Evolutionary conservation across 495 filamentous ascomycete genomes (phyloP).

Genomic region (Durotheca rogersii): DNA sequence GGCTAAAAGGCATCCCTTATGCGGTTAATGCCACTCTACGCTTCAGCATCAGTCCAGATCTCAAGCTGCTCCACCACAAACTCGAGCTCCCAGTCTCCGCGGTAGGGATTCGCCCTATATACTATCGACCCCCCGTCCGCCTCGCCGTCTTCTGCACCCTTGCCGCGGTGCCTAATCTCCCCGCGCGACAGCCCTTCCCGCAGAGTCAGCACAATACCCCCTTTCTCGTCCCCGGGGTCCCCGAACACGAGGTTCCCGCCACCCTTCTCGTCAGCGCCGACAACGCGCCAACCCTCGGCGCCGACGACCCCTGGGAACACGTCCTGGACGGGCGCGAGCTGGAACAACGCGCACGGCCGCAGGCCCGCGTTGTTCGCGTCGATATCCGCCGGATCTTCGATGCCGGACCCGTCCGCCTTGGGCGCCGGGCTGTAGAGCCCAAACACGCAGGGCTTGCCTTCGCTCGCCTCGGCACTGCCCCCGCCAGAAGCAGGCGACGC

Average conservation of each 20-base stretch:
- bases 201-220: slow-evolving; percentile 10
- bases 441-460: slow-evolving; percentile 14
- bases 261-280: slow-evolving; percentile 11
- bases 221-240: slow-evolving; percentile 2
- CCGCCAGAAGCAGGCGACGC: too few relatives aligned
- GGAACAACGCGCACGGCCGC: slow-evolving; percentile 27
- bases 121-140: slow-evolving; percentile 9
- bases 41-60: slow-evolving; percentile 23
- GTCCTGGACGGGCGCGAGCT: slow-evolving; percentile 31
- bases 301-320: slow-evolving; percentile 27
- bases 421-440: slow-evolving; percentile 26
- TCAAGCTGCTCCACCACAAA: slow-evolving; percentile 26
- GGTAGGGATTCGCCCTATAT: slow-evolving; percentile 19
- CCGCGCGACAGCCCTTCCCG: slow-evolving; percentile 1
- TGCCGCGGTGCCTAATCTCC: slow-evolving; percentile 5
- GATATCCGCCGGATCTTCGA: slow-evolving; percentile 3
- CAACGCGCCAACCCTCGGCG: slow-evolving; percentile 22
- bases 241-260: slow-evolving; percentile 5
- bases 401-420: slow-evolving; percentile 9
- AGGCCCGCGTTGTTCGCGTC: slow-evolving; percentile 3
- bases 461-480: not conserved
- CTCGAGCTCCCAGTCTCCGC: slow-evolving; percentile 21
- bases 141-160: not conserved
- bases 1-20: too few relatives aligned
- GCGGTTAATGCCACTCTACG: too few relatives aligned